Evolutionary conservation across 2,329 filamentous ascomycete species (phyloP).

Genomic region (Pyricularia grisea): DNA sequence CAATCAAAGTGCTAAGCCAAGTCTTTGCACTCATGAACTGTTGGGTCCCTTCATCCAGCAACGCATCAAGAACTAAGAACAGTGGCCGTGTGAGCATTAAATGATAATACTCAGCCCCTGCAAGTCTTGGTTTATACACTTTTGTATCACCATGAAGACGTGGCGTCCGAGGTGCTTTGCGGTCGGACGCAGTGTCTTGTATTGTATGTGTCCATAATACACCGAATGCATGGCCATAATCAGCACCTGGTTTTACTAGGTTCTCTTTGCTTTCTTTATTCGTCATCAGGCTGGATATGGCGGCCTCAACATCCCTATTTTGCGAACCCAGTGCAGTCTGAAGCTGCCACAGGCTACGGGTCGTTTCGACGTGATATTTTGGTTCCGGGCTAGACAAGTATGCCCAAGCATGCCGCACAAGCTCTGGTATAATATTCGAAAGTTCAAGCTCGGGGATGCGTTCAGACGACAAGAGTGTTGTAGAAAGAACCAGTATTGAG

Average conservation of each 20-base stretch:
- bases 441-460: constrained; percentile 43
- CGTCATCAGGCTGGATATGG: constrained; percentile 62
- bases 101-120: constrained; percentile 54
- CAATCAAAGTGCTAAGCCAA: constrained; percentile 65
- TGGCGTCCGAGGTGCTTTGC: constrained; percentile 38
- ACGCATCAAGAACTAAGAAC: constrained; percentile 70
- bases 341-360: constrained; percentile 76
- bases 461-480: constrained; percentile 43
- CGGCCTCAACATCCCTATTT: constrained; percentile 70
- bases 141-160: constrained; percentile 17
- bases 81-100: constrained; percentile 72
- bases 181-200: constrained; percentile 47
- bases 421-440: constrained; percentile 52
- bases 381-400: constrained; percentile 75
- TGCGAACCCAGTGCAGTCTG: constrained; percentile 60
- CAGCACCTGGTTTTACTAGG: constrained; percentile 39
- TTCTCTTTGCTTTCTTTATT: constrained; percentile 36
- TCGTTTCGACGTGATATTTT: constrained; percentile 91
- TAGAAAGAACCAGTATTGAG: constrained; percentile 47
- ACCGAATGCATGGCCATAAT: constrained; percentile 60
- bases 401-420: constrained; percentile 68
- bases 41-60: constrained; percentile 64
- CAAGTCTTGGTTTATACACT: constrained; percentile 28
- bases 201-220: constrained; percentile 76
- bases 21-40: constrained; percentile 66